Base-by-base conservation (phyloP, 805 yeast species). In the Wickerhamomyces canadensis region DNA sequence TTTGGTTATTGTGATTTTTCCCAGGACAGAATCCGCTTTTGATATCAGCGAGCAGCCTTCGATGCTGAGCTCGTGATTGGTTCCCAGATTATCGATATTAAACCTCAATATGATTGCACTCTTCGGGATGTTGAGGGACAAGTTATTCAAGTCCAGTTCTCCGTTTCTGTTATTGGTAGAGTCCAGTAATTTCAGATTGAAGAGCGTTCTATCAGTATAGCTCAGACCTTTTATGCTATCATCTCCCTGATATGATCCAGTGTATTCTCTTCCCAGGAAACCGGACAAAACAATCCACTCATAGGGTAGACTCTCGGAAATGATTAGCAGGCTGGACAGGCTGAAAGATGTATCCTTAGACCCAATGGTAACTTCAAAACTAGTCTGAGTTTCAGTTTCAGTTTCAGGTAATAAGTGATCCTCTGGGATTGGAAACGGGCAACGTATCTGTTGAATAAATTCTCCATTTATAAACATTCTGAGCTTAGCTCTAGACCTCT, bases 201-300 rank as follows among this genome's bases (percentile, higher is more conserved):
- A 57, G 18, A 52, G 51, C 7, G 64, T 56, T 19, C 71, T 54
- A 0, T 62, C 60, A 36, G 45, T 54, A 27, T 62, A 65, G 34
- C 57, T 62, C 37, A 77, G 46, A 17, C 68, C 68, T 33, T 64
- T 63, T 24, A 65, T 35, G 4, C 74, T 39, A 43, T 64, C 55
- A 11, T 40, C 37, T 43, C 64, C 70, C 25, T 67, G 68, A 37
- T 53, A 65, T n/a, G 60, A 48, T 11, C 71, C 74, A 13, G 70
- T 60, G 65, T 79, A 78, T n/a, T 60, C 59, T 29, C 65, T 70
- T 0, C 75, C 80, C 16, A 80, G 51, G 35, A 59, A 59, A 43
- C 63, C 70, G 0, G 78, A 59, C 4, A 74, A 43, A 19, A 61
- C 52, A 1, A 76, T 59, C 85, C 85, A 79, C 39, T 74, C 78